Conservation (phyloP, 208 protist genomes). For the Acanthamoeba castellanii region DNA sequence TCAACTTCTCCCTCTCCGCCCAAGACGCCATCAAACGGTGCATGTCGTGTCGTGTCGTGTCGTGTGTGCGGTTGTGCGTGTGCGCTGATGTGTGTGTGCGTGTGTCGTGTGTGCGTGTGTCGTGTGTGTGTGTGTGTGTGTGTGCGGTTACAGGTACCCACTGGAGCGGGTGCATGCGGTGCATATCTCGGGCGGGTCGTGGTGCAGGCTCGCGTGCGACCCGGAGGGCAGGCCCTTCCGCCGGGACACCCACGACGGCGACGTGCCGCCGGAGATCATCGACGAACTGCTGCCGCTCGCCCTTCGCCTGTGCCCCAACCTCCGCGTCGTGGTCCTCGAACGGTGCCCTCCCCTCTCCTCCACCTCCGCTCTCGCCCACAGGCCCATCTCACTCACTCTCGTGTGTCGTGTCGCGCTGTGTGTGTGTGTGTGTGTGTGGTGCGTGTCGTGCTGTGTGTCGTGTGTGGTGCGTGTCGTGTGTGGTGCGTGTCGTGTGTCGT, state of each 20-base stretch:
- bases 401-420: too few species aligned
- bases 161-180: not conserved
- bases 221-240: not conserved
- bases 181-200: slow-evolving; percentile 56
- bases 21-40: not conserved
- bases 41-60: too few species aligned
- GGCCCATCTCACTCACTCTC: too few species aligned
- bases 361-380: too few species aligned
- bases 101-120: too few species aligned
- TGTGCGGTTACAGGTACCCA: slow-evolving; percentile 23
- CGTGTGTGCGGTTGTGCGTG: too few species aligned
- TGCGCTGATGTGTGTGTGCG: too few species aligned
- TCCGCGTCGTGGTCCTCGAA: slow-evolving; percentile 23
- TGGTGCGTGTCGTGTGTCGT: not conserved
- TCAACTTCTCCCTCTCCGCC: not conserved
- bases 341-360: not conserved
- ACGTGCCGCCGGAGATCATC: slow-evolving; percentile 44
- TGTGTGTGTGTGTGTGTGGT: too few species aligned
- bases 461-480: too few species aligned
- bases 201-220: not conserved
- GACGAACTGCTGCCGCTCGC: slow-evolving; percentile 2
- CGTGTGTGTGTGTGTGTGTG: too few species aligned
- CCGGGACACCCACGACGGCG: slow-evolving; percentile 29
- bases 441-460: not conserved
- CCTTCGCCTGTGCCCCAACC: slow-evolving; percentile 20